A percentile compares a stretch with the other conserved stretches of the same genome.
Evolutionary conservation across 495 filamentous ascomycete species (phyloP).

Genomic region (Trichoderma virens): DNA sequence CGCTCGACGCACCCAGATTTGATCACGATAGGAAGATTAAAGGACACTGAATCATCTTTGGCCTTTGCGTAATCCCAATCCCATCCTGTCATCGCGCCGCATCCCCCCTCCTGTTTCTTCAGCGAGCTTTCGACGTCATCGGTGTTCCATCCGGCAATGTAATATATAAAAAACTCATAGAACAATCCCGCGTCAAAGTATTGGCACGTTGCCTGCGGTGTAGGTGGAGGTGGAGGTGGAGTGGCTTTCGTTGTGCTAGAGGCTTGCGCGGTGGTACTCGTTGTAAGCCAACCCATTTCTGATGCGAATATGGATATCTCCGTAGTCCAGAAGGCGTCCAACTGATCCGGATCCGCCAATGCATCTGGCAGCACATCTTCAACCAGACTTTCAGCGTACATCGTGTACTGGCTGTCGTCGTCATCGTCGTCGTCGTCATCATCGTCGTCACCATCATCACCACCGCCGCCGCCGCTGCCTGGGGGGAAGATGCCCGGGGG

Average conservation of each 20-base stretch:
- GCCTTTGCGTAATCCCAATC: neutral
- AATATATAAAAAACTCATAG: no score
- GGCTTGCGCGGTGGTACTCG: no score
- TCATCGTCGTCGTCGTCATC: neutral
- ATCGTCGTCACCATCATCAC: neutral
- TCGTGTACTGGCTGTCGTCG: neutral
- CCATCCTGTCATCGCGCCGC: neutral
- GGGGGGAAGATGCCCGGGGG: neutral
- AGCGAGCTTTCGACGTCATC: neutral
- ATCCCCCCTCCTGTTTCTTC: neutral
- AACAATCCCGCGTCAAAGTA: no score
- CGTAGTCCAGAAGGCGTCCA: no score
- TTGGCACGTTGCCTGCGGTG: neutral
- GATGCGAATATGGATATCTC: no score
- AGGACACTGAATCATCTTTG: neutral
- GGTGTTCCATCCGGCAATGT: no score
- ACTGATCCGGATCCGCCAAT: no score
- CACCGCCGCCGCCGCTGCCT: no score
- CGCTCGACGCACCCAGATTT: constrained; percentile 15
- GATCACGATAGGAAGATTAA: constrained; percentile 14
- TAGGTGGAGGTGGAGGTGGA: neutral
- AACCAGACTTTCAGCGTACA: neutral
- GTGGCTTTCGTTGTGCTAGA: neutral
- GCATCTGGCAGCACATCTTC: neutral
- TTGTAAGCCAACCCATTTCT: no score